phyloP scores from a whole-genome alignment of 805 yeast species.

The Starmerella kuoi region DNA sequence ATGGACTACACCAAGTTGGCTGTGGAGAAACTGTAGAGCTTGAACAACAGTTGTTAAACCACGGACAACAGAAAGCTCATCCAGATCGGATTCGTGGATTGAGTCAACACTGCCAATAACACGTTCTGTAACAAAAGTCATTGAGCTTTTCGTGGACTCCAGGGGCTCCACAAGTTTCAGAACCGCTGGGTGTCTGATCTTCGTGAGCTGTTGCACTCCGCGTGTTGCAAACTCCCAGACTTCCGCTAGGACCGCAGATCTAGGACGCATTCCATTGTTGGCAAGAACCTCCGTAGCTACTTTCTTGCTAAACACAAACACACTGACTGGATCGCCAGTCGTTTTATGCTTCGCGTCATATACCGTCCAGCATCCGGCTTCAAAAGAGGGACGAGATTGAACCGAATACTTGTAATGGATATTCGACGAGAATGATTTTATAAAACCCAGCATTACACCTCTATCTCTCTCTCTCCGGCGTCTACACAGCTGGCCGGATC shows the following conservation, averaged over 20 bases:
- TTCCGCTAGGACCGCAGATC: conserved; percentile 43
- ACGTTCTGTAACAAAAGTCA: conserved; percentile 76
- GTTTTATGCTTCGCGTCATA: conserved; percentile 67
- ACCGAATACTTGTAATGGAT: conserved; percentile 43
- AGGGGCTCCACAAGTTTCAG: conserved; percentile 75
- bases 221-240: conserved; percentile 49
- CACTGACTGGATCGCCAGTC: conserved; percentile 42
- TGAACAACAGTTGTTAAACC: conserved; percentile 70
- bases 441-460: conserved; percentile 20
- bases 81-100: conserved; percentile 39
- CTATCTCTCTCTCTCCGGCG: neutral
- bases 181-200: conserved; percentile 80
- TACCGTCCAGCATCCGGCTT: conserved; percentile 71
- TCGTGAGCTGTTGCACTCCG: conserved; percentile 62
- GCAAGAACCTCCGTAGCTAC: conserved; percentile 47
- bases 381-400: conserved; percentile 58
- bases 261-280: conserved; percentile 39
- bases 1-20: conserved; percentile 61
- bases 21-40: conserved; percentile 74
- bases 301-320: conserved; percentile 76
- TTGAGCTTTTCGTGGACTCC: conserved; percentile 69
- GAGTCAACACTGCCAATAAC: conserved; percentile 43
- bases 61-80: conserved; percentile 61
- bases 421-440: conserved; percentile 24
- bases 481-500: too few species aligned